Conservation (phyloP, 129 eudicot genomes). For the carrot (Daucus carota) region DH1_v3.0 NC_030382.2:57170001-57170500, state of each 20-base stretch:
- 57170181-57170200: too few relatives aligned
- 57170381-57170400: too few relatives aligned
- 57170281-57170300: not conserved
- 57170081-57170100: not conserved
- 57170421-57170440: too few relatives aligned
- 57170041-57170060: not conserved
- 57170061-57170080: not conserved
- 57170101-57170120: not conserved
- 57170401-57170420: too few relatives aligned
- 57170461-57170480: too few relatives aligned
- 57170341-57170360: not conserved
- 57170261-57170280: not conserved
- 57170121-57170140: not conserved
- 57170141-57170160: not conserved
- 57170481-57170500: too few relatives aligned
- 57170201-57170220: not conserved
- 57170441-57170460: too few relatives aligned
- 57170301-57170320: not conserved
- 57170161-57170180: not conserved
- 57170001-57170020: not conserved
- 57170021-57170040: not conserved
- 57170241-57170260: not conserved
- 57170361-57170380: not conserved
- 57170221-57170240: not conserved
- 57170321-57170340: not conserved